Percentiles rank a stretch among this genome's conserved stretches.
Evolutionary conservation across 1,139 yeast species (phyloP).

Genomic region (Hanseniaspora uvarum): DNA sequence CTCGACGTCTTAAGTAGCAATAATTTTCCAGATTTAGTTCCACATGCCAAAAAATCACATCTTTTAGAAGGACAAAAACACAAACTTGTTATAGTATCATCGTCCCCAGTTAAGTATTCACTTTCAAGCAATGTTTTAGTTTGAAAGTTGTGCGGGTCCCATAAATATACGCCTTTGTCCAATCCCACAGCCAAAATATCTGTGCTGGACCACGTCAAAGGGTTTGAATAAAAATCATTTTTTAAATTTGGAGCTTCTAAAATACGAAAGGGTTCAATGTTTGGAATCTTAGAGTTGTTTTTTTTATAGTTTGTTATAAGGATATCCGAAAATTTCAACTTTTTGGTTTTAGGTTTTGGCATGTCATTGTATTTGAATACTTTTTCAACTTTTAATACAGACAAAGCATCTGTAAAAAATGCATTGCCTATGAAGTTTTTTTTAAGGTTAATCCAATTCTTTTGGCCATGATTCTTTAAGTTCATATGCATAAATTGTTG

Average conservation of each 20-base stretch:
- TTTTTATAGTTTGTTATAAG: conserved; percentile 20
- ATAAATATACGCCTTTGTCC: conserved; percentile 48
- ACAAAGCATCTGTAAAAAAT: not conserved
- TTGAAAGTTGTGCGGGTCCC: conserved; percentile 47
- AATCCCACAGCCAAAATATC: conserved; percentile 62
- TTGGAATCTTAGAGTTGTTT: conserved; percentile 23
- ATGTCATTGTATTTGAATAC: not conserved
- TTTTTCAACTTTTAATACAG: not conserved
- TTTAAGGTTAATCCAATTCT: conserved; percentile 7
- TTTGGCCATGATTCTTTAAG: conserved; percentile 10
- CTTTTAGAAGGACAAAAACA: conserved; percentile 39
- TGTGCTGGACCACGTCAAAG: conserved; percentile 60
- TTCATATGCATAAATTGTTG: not conserved
- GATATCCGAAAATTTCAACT: not conserved
- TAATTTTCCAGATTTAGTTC: conserved; percentile 44
- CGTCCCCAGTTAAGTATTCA: conserved; percentile 26
- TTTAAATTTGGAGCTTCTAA: conserved; percentile 67
- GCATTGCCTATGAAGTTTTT: not conserved
- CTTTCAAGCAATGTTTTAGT: conserved; percentile 35
- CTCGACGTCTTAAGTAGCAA: conserved; percentile 34
- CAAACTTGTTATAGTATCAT: conserved; percentile 47
- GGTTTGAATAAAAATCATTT: conserved; percentile 72
- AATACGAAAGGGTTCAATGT: conserved; percentile 39
- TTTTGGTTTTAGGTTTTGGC: not conserved
- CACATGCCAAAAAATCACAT: conserved; percentile 44